Evolutionary conservation across 73 alveolate genomes (phyloP).

Genomic region (Paramecium octaurelia): DNA sequence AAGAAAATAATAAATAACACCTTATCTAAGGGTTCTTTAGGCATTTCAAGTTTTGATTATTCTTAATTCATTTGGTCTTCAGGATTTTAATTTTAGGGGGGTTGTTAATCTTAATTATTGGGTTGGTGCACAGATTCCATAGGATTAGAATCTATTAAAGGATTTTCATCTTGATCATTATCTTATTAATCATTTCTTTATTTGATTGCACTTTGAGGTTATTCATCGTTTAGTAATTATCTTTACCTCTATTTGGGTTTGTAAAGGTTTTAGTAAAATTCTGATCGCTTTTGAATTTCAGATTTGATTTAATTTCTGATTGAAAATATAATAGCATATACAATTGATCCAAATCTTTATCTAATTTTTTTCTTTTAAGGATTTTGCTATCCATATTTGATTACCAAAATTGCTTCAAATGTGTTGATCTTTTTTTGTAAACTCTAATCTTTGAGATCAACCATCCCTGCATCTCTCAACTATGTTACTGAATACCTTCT

Average conservation of each 20-base stretch:
- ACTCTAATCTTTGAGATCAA: background rate
- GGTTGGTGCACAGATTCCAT: constrained; percentile 10
- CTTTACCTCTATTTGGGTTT: background rate
- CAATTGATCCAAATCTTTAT: background rate
- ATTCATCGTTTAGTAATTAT: background rate
- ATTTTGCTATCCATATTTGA: background rate
- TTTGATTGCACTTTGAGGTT: background rate
- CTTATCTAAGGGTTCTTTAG: background rate
- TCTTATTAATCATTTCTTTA: background rate
- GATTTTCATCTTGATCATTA: background rate
- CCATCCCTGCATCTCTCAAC: background rate
- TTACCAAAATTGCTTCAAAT: background rate
- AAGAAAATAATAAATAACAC: background rate
- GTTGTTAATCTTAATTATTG: background rate
- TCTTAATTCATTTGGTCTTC: background rate
- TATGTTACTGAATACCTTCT: constrained; percentile 3
- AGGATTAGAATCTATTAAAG: constrained; percentile 28
- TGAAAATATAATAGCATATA: background rate
- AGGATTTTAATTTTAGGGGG: background rate
- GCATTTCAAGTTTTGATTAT: background rate
- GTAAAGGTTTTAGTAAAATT: background rate
- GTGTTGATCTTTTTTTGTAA: background rate
- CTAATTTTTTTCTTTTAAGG: background rate
- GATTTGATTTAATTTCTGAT: background rate
- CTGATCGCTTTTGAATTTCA: background rate